Conservation (phyloP, 495 filamentous ascomycete genomes). For the Aspergillus haitiensis region DNA sequence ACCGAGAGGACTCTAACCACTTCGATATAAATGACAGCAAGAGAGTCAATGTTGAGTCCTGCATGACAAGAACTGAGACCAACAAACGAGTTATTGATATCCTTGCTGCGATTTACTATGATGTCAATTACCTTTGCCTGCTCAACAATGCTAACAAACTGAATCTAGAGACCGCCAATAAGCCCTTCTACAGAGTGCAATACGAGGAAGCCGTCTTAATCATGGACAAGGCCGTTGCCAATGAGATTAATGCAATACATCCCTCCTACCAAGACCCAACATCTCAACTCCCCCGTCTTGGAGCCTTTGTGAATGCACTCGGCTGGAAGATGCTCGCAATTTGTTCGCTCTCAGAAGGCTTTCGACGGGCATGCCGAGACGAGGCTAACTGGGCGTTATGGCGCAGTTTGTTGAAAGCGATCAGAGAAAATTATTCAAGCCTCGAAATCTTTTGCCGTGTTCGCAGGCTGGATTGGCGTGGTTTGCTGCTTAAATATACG, state of each 20-base stretch:
- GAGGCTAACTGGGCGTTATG: conserved; percentile 17
- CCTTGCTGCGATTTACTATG: conserved; percentile 25
- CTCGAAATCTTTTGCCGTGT: conserved; percentile 34
- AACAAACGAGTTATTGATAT: conserved; percentile 5
- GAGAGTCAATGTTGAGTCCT: too few species aligned
- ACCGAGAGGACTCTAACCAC: too few species aligned
- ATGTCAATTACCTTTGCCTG: conserved; percentile 19
- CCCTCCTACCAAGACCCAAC: not conserved
- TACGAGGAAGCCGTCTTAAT: not conserved
- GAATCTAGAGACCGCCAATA: not conserved
- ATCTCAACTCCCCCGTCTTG: conserved; percentile 1
- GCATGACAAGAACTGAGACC: too few species aligned
- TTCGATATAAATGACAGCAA: too few species aligned
- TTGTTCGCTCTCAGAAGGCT: conserved; percentile 33
- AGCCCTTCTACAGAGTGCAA: conserved; percentile 3
- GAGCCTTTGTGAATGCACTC: conserved; percentile 10
- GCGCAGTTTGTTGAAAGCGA: conserved; percentile 21
- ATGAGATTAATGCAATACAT: not conserved
- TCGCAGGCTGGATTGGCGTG: conserved; percentile 34
- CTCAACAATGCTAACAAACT: not conserved
- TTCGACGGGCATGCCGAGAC: conserved; percentile 24
- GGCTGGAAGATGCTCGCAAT: conserved; percentile 41
- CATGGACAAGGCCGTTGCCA: not conserved
- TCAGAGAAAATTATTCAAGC: conserved; percentile 28
- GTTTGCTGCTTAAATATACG: conserved; percentile 20